Base-by-base conservation (phyloP, 495 filamentous ascomycete species). In the Rusavskia elegans region DNA sequence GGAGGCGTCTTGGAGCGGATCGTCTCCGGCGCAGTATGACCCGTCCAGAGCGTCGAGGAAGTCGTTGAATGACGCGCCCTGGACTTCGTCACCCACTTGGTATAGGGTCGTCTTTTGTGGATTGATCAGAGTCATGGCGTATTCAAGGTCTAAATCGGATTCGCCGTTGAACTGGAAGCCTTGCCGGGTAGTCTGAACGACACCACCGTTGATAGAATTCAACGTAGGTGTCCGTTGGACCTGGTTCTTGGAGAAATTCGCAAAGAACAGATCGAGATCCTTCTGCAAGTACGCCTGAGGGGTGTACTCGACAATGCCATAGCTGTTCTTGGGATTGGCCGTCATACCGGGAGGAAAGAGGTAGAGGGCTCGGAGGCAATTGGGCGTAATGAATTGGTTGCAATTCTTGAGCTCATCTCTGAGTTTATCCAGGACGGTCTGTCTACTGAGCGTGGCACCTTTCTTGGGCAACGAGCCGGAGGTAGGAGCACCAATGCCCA, bases 41-140 rank as follows among this genome's bases (percentile, higher is more conserved):
- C 76, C 80, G 53, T 83, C 80, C 25, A 83, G 72, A 20, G 78
- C 78, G 54, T 81, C 75, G 53, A 76, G 70, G 59, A 81, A 75
- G 37, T 66, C 72, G 56, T 71, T 70, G 55, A 69, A 73, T 23
- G 74, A 66, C 10, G 61, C 63, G 21, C 72, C 60, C 53, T 74
- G 76, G 48, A 66, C 65, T 53, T 70, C 65, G 58, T 80, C 76
- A 55, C 81, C 80, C 0, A 69, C 69, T 54, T 83, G 77, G 63
- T 71, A 82, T 14, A 84, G 65, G 11, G 78, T 68, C 0, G 71
- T 69, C 20, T 71, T 74, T 56, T 83, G 80, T 0, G 80, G 80
- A 61, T 71, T 79, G 61, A 81, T 71, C 20, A 71, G 57, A 0
- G 72, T 63, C 55, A 76, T 75, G 0, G 69, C 69, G 45, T 73